Evolutionary conservation across 352 stramenopile species (phyloP), one percentile per base, ranked within the genome.

Genomic region (Phytophthora kernoviae): DNA sequence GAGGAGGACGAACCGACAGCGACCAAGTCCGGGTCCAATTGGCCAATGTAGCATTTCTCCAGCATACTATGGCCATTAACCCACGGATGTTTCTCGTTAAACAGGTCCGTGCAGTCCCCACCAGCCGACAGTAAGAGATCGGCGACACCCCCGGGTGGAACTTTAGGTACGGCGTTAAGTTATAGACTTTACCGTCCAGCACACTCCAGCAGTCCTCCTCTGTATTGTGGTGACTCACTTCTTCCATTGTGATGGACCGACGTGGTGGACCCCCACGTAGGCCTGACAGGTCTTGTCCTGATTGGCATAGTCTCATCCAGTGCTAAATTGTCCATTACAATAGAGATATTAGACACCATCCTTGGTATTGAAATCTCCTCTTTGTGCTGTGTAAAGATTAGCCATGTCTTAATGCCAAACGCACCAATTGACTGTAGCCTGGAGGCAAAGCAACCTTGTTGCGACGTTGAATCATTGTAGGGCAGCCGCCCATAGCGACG

Each of bases 1-100:
- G 62, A 18, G 1, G 58, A 37, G 1, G 60, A n/a, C 0, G 58
- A 37, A 7, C 12, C 41, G 4, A 37, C 5, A 12, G 24, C 44
- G 1, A 87, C 58, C 14, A 79, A 88, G 30, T 87, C 74, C 5
- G 70, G 71, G 34, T 91, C 82, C 33, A 95, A 44, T 14, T 77
- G 65, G 2, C 84, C 87, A 15, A 95, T 77, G 42, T 82, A 84
- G 68, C 87, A 95, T 74, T 93, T 93, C 55, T 94, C 81, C n/a
- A 97, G 66, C 87, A 97, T 96, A 48, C 74, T 71, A 65, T 96
- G 85, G 47, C 78, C 84, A 65, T 98, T 99, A 17, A 98, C 91
- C 94, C 96, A 99, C 18, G 76, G 67, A 71, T 99, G 96, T 68
- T 98, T 97, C 68, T 99, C 98, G 58, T 99, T 96, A 75, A 99